Conservation (phyloP, 768 basidiomycete genomes). For the Tylopilus plumbeoviolaceoides region DNA sequence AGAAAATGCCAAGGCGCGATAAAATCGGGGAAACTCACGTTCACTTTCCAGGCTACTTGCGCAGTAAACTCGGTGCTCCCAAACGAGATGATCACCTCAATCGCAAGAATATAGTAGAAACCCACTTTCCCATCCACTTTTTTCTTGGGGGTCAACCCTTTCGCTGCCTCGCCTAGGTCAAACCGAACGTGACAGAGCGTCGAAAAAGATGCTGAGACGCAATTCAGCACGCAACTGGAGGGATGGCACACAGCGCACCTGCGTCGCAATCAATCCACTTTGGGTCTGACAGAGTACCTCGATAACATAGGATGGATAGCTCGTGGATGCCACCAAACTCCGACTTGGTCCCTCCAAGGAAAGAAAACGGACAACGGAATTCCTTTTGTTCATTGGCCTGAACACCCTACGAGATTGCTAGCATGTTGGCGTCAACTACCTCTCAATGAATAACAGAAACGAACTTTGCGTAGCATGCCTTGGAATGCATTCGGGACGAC, state of each 20-base stretch:
- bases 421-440: neutral
- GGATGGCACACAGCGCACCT: neutral
- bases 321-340: neutral
- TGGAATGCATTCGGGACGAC: constrained; percentile 1
- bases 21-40: neutral
- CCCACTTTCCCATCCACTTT: neutral
- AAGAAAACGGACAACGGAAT: constrained; percentile 11
- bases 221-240: neutral
- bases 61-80: constrained; percentile 26
- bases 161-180: constrained; percentile 6
- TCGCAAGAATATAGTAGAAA: neutral
- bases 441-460: neutral
- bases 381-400: constrained; percentile 10
- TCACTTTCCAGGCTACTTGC: constrained; percentile 10
- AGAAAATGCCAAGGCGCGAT: neutral
- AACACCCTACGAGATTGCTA: constrained; percentile 1
- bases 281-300: constrained; percentile 6
- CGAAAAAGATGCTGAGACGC: constrained; percentile 7
- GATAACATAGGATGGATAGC: constrained; percentile 9
- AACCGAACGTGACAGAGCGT: constrained; percentile 7
- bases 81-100: constrained; percentile 12
- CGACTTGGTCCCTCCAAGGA: neutral
- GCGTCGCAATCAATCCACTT: constrained; percentile 9
- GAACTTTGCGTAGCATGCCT: constrained; percentile 8
- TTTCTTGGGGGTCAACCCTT: neutral